phyloP scores from a whole-genome alignment of 495 filamentous ascomycete genomes.

The Halenospora varia region DNA sequence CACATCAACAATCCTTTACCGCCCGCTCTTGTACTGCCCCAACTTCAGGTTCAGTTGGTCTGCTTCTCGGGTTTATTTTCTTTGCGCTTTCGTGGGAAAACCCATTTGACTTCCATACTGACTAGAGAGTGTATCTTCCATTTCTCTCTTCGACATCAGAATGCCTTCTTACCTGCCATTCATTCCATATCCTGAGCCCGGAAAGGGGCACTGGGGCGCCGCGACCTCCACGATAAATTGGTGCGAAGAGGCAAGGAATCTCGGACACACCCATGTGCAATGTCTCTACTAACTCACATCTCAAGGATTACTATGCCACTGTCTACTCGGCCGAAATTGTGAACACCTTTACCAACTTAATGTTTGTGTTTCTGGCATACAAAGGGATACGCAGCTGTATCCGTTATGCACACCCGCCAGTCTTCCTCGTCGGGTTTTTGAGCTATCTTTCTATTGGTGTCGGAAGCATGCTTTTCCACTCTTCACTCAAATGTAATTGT shows the following conservation, averaged over 20 bases:
- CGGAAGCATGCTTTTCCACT: constrained; percentile 77
- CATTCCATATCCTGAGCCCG: constrained; percentile 53
- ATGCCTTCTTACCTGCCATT: constrained; percentile 6
- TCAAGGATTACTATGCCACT: constrained; percentile 56
- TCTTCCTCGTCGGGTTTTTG: constrained; percentile 63
- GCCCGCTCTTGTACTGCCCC: too few species aligned
- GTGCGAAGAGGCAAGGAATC: constrained; percentile 66
- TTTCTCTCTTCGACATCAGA: too few species aligned
- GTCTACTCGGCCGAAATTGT: constrained; percentile 56
- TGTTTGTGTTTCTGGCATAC: constrained; percentile 68
- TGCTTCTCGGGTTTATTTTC: too few species aligned
- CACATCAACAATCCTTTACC: too few species aligned
- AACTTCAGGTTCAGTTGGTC: too few species aligned
- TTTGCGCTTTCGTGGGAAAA: too few species aligned
- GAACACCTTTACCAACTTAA: constrained; percentile 71
- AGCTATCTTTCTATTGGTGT: constrained; percentile 72
- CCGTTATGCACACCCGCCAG: constrained; percentile 61
- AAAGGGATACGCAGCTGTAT: constrained; percentile 67
- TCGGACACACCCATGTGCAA: neutral
- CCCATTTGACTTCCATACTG: too few species aligned
- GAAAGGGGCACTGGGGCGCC: constrained; percentile 72
- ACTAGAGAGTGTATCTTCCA: too few species aligned
- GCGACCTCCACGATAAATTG: constrained; percentile 87
- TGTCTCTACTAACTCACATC: constrained; percentile 8
- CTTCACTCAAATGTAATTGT: constrained; percentile 71